Evolutionary conservation across 2,329 filamentous ascomycete genomes (phyloP), one percentile per base, ranked within the genome.

Genomic region (Aphanocladium album): DNA sequence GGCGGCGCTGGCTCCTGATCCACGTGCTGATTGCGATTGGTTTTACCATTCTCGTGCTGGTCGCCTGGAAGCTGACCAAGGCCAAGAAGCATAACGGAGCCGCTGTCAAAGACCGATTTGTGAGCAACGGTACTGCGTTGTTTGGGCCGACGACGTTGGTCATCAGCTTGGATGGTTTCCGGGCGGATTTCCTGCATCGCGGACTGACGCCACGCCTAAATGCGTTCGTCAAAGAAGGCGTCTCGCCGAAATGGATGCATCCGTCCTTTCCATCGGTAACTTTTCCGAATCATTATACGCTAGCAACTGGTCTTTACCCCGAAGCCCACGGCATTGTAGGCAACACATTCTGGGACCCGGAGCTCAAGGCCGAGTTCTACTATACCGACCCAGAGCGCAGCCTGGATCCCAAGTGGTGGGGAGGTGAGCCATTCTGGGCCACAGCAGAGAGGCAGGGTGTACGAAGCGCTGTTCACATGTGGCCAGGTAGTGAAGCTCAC

Each of bases 231-330:
- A 83, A 85, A 62, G 86, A 91, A 65, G 95, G 95, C 33, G 87
- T 98, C 12, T 96, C 93, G 6, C 93, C 95, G 2, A 83, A 86
- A 65, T 97, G 93, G 75, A 97, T 99, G 92, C 82, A 86, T 7
- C 95, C 95, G 0, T 96, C 91, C 43, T 99, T 99, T 66, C 95
- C 95, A 0, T 96, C 91, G 23, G 91, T 99, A 50, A 99, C 95
- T 0, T 99, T 99, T 68, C 95, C 95, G 14, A 93, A 98, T 68
- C 95, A 98, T 73, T 97, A 93, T 73, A 97, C 93, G 0, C 79
- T 98, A 41, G 91, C 91, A 0, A 98, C 95, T 0, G 95, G 95
- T 0, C 76, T 98, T 27, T 92, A 98, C 67, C 95, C 95, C 0
- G 93, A 98, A 74, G 88, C 88, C 61, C 95, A 99, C 70, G 95